Conservation (phyloP, 257 asterid genomes). For the Ajuga chamaepitys region DNA sequence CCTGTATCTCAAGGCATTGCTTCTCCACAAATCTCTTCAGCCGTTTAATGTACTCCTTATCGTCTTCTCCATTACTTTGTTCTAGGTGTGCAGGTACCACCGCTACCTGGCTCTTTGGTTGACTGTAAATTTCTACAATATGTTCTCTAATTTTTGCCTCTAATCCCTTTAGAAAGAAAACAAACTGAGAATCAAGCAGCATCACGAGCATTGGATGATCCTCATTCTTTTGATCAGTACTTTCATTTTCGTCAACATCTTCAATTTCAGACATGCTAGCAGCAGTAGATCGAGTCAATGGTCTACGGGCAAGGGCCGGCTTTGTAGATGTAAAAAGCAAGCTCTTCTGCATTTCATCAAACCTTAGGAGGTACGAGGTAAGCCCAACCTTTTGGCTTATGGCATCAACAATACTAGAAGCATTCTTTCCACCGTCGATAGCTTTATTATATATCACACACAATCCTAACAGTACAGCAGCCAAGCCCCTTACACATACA, state of each 20-base stretch:
- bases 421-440: conserved; percentile 44
- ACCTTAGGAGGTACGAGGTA: conserved; percentile 61
- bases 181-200: conserved; percentile 67
- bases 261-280: conserved; percentile 88
- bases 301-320: conserved; percentile 48
- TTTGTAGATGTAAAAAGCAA: conserved; percentile 57
- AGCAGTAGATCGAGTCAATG: conserved; percentile 71
- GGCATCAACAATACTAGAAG: conserved; percentile 66
- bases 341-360: conserved; percentile 78
- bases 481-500: conserved; percentile 59
- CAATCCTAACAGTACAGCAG: conserved; percentile 73
- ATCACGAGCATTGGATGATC: conserved; percentile 65
- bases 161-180: conserved; percentile 48
- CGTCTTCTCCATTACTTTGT: conserved; percentile 59
- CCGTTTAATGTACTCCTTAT: conserved; percentile 69
- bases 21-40: conserved; percentile 66
- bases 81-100: conserved; percentile 82
- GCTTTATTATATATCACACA: conserved; percentile 59
- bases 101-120: conserved; percentile 80
- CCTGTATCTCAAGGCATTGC: conserved; percentile 97
- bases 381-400: conserved; percentile 79
- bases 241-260: conserved; percentile 63
- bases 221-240: conserved; percentile 43
- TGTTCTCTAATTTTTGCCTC: conserved; percentile 70
- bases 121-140: conserved; percentile 66